Percentiles rank a stretch among this genome's conserved stretches.
These are phyloP conservation scores for Avena eriantha DNA, from an alignment of 176 grass and related monocot genomes.

Conservation along the genomic window DNA sequence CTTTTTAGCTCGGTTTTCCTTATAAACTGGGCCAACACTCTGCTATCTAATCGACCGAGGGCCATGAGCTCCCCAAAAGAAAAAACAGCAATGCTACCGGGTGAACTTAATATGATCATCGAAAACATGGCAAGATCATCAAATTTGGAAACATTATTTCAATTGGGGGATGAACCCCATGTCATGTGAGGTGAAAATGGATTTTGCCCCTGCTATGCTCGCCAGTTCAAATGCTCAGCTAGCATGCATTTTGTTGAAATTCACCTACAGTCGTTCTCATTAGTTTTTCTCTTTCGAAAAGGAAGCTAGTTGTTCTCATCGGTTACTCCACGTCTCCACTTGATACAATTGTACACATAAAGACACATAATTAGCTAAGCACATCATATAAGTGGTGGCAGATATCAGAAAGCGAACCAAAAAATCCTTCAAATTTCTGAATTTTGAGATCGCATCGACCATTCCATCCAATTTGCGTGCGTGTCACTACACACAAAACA, in stretches of 20 bases:
- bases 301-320: too few relatives aligned
- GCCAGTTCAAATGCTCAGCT: neutral
- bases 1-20: too few relatives aligned
- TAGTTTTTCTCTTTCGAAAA: too few relatives aligned
- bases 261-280: neutral
- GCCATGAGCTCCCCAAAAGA: too few relatives aligned
- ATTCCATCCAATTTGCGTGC: constrained; percentile 9
- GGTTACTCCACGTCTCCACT: neutral
- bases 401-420: neutral
- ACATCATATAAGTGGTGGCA: neutral
- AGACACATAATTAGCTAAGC: neutral
- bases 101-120: neutral
- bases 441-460: constrained; percentile 10
- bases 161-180: neutral
- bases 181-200: neutral
- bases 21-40: too few relatives aligned
- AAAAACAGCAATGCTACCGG: neutral
- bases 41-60: too few relatives aligned
- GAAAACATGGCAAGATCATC: neutral
- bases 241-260: neutral
- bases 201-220: neutral
- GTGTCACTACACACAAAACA: constrained; percentile 13
- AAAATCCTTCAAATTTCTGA: constrained; percentile 18
- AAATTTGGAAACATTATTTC: neutral
- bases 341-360: constrained; percentile 8